These are phyloP conservation scores for Galerina marginata DNA, from an alignment of 768 basidiomycete species.

Conservation along the genomic window DNA sequence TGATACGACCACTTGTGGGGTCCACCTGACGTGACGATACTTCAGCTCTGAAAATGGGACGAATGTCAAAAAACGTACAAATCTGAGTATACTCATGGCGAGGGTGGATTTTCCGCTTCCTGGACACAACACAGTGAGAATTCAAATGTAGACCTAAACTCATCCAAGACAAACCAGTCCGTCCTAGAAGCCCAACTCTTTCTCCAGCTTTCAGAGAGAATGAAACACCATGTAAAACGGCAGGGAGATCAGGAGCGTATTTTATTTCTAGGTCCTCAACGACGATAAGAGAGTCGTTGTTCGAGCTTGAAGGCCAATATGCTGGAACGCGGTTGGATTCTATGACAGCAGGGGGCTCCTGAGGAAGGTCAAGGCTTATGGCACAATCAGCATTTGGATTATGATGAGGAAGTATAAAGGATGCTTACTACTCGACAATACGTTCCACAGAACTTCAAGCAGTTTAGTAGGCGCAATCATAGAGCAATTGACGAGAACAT, in stretches of 20 bases:
- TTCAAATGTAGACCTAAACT: neutral
- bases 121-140: slow-evolving; percentile 39
- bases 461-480: neutral
- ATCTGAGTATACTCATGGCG: slow-evolving; percentile 85
- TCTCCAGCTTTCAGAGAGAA: slow-evolving; percentile 78
- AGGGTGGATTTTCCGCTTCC: slow-evolving; percentile 85
- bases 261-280: slow-evolving; percentile 82
- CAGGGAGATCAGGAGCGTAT: slow-evolving; percentile 84
- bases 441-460: slow-evolving; percentile 81
- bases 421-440: slow-evolving; percentile 77
- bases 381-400: neutral
- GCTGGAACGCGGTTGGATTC: slow-evolving; percentile 82
- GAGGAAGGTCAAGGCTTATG: slow-evolving; percentile 71
- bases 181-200: slow-evolving; percentile 80
- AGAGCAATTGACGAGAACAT: slow-evolving; percentile 30
- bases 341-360: slow-evolving; percentile 81
- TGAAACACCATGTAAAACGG: slow-evolving; percentile 77
- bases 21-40: slow-evolving; percentile 56
- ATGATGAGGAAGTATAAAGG: neutral
- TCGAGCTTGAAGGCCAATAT: slow-evolving; percentile 87
- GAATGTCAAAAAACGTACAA: slow-evolving; percentile 51
- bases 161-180: slow-evolving; percentile 54
- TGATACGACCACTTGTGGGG: slow-evolving; percentile 72
- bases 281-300: slow-evolving; percentile 58
- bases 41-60: neutral